Evolutionary conservation across 2,329 filamentous ascomycete species (phyloP), one percentile per base, ranked within the genome.

Genomic region (Beauveria brongniartii): DNA sequence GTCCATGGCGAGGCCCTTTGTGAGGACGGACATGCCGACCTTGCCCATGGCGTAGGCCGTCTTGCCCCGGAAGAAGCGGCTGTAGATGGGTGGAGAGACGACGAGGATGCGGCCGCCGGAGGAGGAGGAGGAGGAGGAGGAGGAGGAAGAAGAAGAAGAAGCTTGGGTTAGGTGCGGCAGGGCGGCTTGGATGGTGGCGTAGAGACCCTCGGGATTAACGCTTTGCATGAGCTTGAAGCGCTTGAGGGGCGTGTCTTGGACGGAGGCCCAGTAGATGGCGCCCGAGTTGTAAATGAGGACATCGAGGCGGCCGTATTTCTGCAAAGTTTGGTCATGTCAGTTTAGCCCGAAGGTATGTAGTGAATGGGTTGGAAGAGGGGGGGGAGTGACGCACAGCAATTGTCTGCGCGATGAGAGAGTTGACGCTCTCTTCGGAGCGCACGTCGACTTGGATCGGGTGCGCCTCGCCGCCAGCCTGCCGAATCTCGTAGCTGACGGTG

Each of bases 81-180:
- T 89, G 73, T 95, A 95, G 61, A 95, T 92, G 1, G 91, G 91
- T 26, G 91, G 91, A 68, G 86, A 89, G 59, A 95, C 88, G 59
- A 94, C 88, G 51, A 95, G 77, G 63, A 95, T 83, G 28, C 91
- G 75, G 0, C 85, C 89, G 28, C 76, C 79, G 18, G 64, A 74
- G 78, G 81, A 0, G 55, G 24, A 28, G 22, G 81, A 0, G 44
- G 14, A 22, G 18, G 64, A 74, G 78, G 81, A 0, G 55, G 24
- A 28, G 20, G 81, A 0, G 44, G 14, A 0, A 28, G 12, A 16
- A n/a, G 40, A 10, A n/a, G 37, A 1, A 68, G 75, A 63, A 6
- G 37, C 16, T 34, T 51, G 22, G 34, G 34, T 37, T 63, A 93
- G 86, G 63, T 87, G 78, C 2, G 90, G 90, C 22, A 94, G 77